Evolutionary conservation across 306 rosid genomes (phyloP).

Genomic region (Carpinus viminea): DNA sequence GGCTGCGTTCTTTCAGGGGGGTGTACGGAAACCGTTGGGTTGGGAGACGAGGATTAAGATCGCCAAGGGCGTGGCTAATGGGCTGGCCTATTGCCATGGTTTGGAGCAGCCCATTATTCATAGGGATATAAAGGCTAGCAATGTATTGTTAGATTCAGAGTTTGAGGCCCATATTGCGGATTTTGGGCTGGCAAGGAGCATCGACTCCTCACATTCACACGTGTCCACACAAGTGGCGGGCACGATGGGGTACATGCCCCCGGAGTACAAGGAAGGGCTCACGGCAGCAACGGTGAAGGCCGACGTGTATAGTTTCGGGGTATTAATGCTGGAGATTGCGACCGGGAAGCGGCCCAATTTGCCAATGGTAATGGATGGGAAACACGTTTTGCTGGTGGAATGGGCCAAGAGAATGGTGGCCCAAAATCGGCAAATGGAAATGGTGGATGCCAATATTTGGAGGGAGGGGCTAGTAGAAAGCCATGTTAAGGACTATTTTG

Average conservation of each 20-base stretch:
- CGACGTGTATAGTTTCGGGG: slow-evolving; percentile 87
- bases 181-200: slow-evolving; percentile 82
- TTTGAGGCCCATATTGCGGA: slow-evolving; percentile 87
- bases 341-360: slow-evolving; percentile 70
- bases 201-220: slow-evolving; percentile 51
- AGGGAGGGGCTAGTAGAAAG: slow-evolving; percentile 43
- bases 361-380: slow-evolving; percentile 22
- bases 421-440: slow-evolving; percentile 41
- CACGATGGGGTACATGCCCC: slow-evolving; percentile 93
- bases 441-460: slow-evolving; percentile 59
- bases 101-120: slow-evolving; percentile 75
- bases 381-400: slow-evolving; percentile 56
- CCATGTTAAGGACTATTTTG: slow-evolving; percentile 57
- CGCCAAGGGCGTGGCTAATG: slow-evolving; percentile 66
- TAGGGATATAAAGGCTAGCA: slow-evolving; percentile 81
- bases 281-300: slow-evolving; percentile 57
- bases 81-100: slow-evolving; percentile 61
- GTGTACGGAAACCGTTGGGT: slow-evolving; percentile 40
- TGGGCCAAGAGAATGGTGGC: slow-evolving; percentile 72
- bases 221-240: slow-evolving; percentile 89
- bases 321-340: slow-evolving; percentile 67
- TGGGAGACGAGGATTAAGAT: slow-evolving; percentile 64
- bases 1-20: not conserved
- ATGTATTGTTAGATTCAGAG: slow-evolving; percentile 57
- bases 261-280: slow-evolving; percentile 72